A percentile compares a stretch with the other conserved stretches of the same genome.
Conservation (phyloP, 306 rosid genomes). For the Adenanthera pavonina region DNA sequence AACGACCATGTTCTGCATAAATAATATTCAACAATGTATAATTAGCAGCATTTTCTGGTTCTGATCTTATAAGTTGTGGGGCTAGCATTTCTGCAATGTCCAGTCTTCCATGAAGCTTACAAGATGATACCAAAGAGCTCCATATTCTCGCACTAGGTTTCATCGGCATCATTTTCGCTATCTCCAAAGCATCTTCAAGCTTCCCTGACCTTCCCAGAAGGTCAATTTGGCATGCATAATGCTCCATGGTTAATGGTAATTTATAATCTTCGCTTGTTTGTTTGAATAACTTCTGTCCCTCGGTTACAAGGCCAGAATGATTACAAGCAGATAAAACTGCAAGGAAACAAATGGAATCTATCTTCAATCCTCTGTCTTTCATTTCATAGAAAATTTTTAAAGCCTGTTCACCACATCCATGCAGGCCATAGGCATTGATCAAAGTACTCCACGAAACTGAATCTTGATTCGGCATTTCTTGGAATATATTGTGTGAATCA, state of each 20-base stretch:
- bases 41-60: constrained; percentile 63
- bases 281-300: constrained; percentile 58
- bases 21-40: constrained; percentile 60
- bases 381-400: constrained; percentile 58
- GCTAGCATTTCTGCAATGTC: constrained; percentile 62
- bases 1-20: constrained; percentile 60
- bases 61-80: constrained; percentile 54
- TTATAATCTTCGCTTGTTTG: constrained; percentile 39
- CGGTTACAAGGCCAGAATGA: constrained; percentile 68
- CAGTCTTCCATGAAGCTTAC: constrained; percentile 64
- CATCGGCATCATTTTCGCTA: constrained; percentile 57
- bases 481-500: constrained; percentile 51
- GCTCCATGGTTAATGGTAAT: constrained; percentile 51
- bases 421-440: constrained; percentile 62
- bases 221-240: constrained; percentile 65
- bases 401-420: constrained; percentile 67
- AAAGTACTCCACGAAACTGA: constrained; percentile 67
- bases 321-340: constrained; percentile 68
- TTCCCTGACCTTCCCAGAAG: constrained; percentile 74
- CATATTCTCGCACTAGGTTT: constrained; percentile 63
- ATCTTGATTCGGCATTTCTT: constrained; percentile 59
- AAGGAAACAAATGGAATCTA: constrained; percentile 60
- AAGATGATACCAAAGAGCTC: constrained; percentile 69
- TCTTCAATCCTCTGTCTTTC: constrained; percentile 54
- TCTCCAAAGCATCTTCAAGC: constrained; percentile 66